These are phyloP conservation scores for Abelmoschus esculentus DNA, from an alignment of 345 rosid genomes.

Conservation along the genomic window DNA sequence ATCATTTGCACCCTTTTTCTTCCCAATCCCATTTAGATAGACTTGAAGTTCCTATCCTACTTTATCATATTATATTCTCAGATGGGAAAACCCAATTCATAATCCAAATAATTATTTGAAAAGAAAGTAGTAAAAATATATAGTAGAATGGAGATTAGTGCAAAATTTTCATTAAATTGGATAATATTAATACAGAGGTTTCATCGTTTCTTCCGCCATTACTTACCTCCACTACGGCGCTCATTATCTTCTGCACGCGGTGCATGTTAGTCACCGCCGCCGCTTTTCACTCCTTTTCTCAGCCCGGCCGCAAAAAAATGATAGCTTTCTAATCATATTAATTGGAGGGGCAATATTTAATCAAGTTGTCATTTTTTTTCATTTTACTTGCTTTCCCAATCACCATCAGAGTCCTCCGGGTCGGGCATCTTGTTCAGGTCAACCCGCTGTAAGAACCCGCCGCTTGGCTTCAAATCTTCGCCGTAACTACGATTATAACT, in stretches of 20 bases:
- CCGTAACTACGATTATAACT: conserved; percentile 12
- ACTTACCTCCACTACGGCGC: conserved; percentile 20
- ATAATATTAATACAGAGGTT: conserved; percentile 5
- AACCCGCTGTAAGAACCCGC: conserved; percentile 51
- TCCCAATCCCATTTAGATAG: neutral
- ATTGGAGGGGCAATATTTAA: conserved; percentile 1
- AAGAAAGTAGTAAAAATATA: neutral
- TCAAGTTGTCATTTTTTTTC: neutral
- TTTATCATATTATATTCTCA: neutral
- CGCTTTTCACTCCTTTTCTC: neutral
- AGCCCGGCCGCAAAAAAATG: neutral
- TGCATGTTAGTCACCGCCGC: neutral
- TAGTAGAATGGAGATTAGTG: neutral
- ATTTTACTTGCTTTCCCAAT: conserved; percentile 34
- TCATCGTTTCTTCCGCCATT: conserved; percentile 17
- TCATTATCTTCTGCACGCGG: conserved; percentile 22
- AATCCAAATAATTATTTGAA: neutral
- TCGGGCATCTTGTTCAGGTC: conserved; percentile 92
- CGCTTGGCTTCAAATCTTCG: conserved; percentile 31
- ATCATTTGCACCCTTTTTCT: too few relatives aligned
- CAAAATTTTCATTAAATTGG: conserved; percentile 5
- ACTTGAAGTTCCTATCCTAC: neutral
- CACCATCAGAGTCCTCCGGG: conserved; percentile 76
- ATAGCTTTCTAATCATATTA: neutral
- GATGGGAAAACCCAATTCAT: neutral